These are phyloP conservation scores for Debaryomyces coudertii DNA, from an alignment of 1,139 yeast genomes.

Conservation along the genomic window DNA sequence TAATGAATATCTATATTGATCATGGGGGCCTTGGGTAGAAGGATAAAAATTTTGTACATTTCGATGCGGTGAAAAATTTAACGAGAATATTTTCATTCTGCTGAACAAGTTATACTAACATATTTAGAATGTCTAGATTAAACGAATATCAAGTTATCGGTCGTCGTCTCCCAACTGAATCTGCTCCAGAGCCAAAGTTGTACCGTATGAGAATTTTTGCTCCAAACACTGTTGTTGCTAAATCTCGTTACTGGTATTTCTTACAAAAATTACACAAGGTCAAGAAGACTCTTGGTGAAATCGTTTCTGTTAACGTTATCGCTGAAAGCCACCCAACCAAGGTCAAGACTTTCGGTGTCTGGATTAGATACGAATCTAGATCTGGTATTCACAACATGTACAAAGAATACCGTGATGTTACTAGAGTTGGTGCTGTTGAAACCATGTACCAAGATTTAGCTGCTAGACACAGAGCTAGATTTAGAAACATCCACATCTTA, in stretches of 20 bases:
- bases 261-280: slow-evolving; percentile 99
- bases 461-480: slow-evolving; percentile 99
- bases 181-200: slow-evolving; percentile 99
- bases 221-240: slow-evolving; percentile 98
- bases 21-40: not conserved
- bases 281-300: slow-evolving; percentile 99
- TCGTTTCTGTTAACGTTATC: slow-evolving; percentile 89
- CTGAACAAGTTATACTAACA: slow-evolving; percentile 21
- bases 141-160: slow-evolving; percentile 99
- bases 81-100: slow-evolving; percentile 1
- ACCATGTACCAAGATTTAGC: slow-evolving; percentile 99
- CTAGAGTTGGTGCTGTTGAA: slow-evolving; percentile 99
- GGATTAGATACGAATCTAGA: slow-evolving; percentile 99
- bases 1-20: not conserved
- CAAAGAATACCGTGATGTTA: slow-evolving; percentile 99
- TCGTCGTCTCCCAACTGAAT: slow-evolving; percentile 99
- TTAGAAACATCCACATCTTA: slow-evolving; percentile 97
- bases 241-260: slow-evolving; percentile 99
- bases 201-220: slow-evolving; percentile 99
- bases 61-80: slow-evolving; percentile 5
- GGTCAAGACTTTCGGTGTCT: slow-evolving; percentile 99
- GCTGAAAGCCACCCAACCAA: slow-evolving; percentile 97
- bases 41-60: slow-evolving; percentile 3
- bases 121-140: slow-evolving; percentile 73
- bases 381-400: slow-evolving; percentile 99